Base-by-base conservation (phyloP, 768 basidiomycete species). In the Trametes coccinea region DNA sequence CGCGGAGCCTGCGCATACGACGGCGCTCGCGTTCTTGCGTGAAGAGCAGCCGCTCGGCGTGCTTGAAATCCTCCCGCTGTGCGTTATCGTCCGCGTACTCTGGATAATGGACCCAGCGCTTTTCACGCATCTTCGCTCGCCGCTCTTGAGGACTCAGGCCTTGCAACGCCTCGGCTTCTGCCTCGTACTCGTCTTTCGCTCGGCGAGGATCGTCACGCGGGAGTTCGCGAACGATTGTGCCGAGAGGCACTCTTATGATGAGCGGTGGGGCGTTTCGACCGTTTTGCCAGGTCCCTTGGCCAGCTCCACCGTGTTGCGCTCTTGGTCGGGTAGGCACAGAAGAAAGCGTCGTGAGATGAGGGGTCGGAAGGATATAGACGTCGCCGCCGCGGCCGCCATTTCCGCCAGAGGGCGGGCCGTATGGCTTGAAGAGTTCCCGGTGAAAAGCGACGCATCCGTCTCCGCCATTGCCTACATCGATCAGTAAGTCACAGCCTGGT, bases 381-480 rank as follows among this genome's bases (percentile, higher is more conserved):
- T 90, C 87, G 4, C 92, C 94, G 30, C 95, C 96, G 48, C 82
- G 82, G 2, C 95, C 96, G 14, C 96, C 96, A 61, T 91, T 90
- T 0, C 95, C 96, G 0, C 96, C 96, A 9, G 94, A 95, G 0
- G 96, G 94, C 0, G 95, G 93, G 0, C 93, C 93, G 62, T 85
- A 83, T 1, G 89, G 84, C 59, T 84, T 85, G 74, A 83, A 93
- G 70, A 93, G 92, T 76, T 96, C 93, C 59, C 93, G 86, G 69
- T 95, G 90, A 68, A 98, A 97, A 5, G 96, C 95, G 27, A 90
- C 92, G 64, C 94, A 92, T 27, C 96, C 96, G 59, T 93, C 80
- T 0, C 96, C 96, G 17, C 95, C 95, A 68, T 82, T 86, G 14
- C 94, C 95, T 91, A 67, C n/a, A 6, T 5, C 10, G 14, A 22